These are phyloP conservation scores for Serendipita sp. DNA, from an alignment of 768 basidiomycete genomes.

Conservation along the genomic window DNA sequence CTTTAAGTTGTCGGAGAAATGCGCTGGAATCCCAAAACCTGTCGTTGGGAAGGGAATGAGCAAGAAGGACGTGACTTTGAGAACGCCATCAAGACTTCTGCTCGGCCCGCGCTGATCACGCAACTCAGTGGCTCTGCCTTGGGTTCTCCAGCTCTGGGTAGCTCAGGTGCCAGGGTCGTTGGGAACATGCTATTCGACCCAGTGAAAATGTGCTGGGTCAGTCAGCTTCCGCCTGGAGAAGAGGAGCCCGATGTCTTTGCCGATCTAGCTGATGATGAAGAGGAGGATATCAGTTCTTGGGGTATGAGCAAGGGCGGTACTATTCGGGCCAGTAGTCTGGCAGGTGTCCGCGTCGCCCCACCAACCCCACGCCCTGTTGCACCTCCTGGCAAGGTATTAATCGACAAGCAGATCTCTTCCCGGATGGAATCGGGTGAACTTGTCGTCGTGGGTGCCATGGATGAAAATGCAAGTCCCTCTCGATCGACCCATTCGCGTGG, in stretches of 20 bases:
- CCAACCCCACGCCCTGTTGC: slow-evolving; percentile 19
- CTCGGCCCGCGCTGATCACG: slow-evolving; percentile 88
- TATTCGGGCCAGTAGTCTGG: slow-evolving; percentile 37
- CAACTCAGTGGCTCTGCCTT: slow-evolving; percentile 81
- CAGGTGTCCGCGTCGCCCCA: slow-evolving; percentile 14
- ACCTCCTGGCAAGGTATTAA: slow-evolving; percentile 18
- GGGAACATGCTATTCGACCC: slow-evolving; percentile 99
- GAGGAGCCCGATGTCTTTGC: slow-evolving; percentile 95
- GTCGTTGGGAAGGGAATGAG: slow-evolving; percentile 97
- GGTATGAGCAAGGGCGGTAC: slow-evolving; percentile 56
- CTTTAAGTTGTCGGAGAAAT: slow-evolving; percentile 77
- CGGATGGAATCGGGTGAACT: neutral
- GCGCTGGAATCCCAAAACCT: slow-evolving; percentile 85
- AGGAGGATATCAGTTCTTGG: slow-evolving; percentile 44
- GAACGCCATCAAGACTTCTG: slow-evolving; percentile 55
- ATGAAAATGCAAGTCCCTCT: slow-evolving; percentile 42
- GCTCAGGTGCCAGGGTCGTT: slow-evolving; percentile 74
- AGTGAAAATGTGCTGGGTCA: slow-evolving; percentile 86
- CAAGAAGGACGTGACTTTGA: slow-evolving; percentile 84
- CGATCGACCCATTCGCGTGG: slow-evolving; percentile 35
- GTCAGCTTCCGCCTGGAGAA: slow-evolving; percentile 67
- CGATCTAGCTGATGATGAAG: slow-evolving; percentile 79
- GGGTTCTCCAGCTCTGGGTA: slow-evolving; percentile 51
- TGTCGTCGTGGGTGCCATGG: slow-evolving; percentile 13
- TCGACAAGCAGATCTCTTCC: slow-evolving; percentile 18